Evolutionary conservation across 1,284 basidiomycete species (phyloP), one percentile per base, ranked within the genome.

Genomic region (Puccinia coronata): DNA sequence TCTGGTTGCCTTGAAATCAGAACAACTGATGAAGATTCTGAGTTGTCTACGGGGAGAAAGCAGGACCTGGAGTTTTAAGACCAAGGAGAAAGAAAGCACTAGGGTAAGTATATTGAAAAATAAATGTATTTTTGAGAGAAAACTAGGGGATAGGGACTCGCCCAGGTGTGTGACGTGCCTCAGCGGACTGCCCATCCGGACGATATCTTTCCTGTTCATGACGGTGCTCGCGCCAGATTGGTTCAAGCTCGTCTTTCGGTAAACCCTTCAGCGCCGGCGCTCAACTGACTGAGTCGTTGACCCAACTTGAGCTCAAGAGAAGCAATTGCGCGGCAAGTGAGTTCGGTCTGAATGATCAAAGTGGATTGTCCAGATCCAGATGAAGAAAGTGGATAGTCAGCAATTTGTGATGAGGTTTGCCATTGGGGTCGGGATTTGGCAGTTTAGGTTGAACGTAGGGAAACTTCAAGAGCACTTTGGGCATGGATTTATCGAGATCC

Each of bases 81-180:
- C 23, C 34, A 28, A 49, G 47, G 20, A 34, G 51, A 25, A 53
- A 41, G 34, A 53, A 6, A 71, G 41, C 23, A n/a, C n/a, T n/a
- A n/a, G n/a, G 47, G n/a, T 9, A 43, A n/a, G 34, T 51, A 59
- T 25, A n/a, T 20, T 51, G 49, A 20, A 51, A 51, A 14, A 51
- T 23, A 69, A 12, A 65, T 28, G 23, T 12, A 59, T 25, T n/a
- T n/a, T 47, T 47, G 9, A 57, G 28, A 18, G 25, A 47, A 28
- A n/a, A n/a, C n/a, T n/a, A 14, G 14, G 57, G 28, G 49, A 23
- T 1, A 67, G 43, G 20, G 31, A 39, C 49, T 53, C 55, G 75
- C 80, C 80, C 14, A 81, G 53, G 12, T 81, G 80, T 23, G 80
- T 69, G 49, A 81, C 80, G 70, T 81, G 80, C 43, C 80, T 81